phyloP scores from a whole-genome alignment of 2,329 filamentous ascomycete species.

The Fusarium sp. region DNA sequence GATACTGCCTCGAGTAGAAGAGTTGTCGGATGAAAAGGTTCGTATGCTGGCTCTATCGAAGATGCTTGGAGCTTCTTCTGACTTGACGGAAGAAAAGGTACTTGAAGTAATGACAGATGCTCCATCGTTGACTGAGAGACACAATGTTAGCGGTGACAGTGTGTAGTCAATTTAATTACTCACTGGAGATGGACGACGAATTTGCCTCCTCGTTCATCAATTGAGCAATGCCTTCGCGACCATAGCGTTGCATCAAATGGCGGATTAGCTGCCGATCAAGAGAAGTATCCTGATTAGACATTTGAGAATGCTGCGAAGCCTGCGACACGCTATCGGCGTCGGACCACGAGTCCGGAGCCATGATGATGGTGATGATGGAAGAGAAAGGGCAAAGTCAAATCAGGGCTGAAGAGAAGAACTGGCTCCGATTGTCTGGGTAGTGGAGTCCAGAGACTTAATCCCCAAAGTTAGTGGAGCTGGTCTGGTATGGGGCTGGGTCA shows the following conservation, averaged over 20 bases:
- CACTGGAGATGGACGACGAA: slow-evolving; percentile 46
- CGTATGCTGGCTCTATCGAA: slow-evolving; percentile 55
- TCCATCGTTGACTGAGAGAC: slow-evolving; percentile 47
- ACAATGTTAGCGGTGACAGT: slow-evolving; percentile 17
- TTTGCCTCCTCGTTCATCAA: slow-evolving; percentile 51
- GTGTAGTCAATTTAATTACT: slow-evolving; percentile 36
- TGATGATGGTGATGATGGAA: slow-evolving; percentile 36
- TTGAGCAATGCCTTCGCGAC: slow-evolving; percentile 50
- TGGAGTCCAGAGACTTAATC: slow-evolving; percentile 39
- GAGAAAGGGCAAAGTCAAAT: slow-evolving; percentile 2
- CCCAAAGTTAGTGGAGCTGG: slow-evolving; percentile 39
- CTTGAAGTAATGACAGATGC: slow-evolving; percentile 53
- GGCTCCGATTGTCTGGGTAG: slow-evolving; percentile 27
- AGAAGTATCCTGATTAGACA: slow-evolving; percentile 46
- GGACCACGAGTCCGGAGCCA: slow-evolving; percentile 51
- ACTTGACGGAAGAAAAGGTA: slow-evolving; percentile 52
- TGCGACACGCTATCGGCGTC: slow-evolving; percentile 50
- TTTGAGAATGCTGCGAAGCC: slow-evolving; percentile 46
- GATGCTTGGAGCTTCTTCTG: slow-evolving; percentile 53
- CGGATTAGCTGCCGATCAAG: slow-evolving; percentile 53
- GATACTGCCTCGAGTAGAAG: slow-evolving; percentile 56
- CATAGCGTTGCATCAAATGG: slow-evolving; percentile 52
- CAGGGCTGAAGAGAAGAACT: slow-evolving; percentile 25
- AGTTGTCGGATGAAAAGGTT: slow-evolving; percentile 56
- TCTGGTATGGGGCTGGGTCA: slow-evolving; percentile 10